Evolutionary conservation across 495 filamentous ascomycete species (phyloP).

Genomic region (Neurospora sp.): DNA sequence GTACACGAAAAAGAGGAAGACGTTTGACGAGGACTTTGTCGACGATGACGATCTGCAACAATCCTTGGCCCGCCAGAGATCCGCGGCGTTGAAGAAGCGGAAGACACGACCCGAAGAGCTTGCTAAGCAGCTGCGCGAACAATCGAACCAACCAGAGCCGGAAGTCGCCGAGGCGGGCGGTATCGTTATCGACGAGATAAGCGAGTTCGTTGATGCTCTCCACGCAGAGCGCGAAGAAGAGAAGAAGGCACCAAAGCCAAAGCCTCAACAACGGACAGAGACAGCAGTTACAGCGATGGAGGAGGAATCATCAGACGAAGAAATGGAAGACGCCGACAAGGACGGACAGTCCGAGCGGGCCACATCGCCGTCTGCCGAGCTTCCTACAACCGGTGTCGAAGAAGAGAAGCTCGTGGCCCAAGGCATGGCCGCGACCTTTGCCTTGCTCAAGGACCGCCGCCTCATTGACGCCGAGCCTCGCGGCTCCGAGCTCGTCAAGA

Average conservation of each 20-base stretch:
- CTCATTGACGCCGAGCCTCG: conserved; percentile 53
- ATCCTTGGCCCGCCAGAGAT: conserved; percentile 68
- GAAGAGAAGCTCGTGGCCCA: conserved; percentile 69
- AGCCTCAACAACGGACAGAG: conserved; percentile 28
- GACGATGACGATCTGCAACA: conserved; percentile 93
- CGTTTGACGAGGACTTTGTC: conserved; percentile 60
- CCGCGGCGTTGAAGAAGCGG: conserved; percentile 78
- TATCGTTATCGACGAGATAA: conserved; percentile 86
- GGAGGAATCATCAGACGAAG: conserved; percentile 43
- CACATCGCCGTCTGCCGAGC: conserved; percentile 12
- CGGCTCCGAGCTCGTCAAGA: conserved; percentile 52
- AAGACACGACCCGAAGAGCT: conserved; percentile 74
- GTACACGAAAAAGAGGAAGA: conserved; percentile 49
- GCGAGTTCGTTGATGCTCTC: conserved; percentile 84
- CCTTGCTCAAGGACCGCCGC: conserved; percentile 73
- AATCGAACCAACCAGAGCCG: conserved; percentile 41
- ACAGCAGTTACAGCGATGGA: conserved; percentile 37
- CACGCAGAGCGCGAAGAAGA: conserved; percentile 58
- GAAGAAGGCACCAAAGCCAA: conserved; percentile 37
- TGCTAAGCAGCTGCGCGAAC: conserved; percentile 70
- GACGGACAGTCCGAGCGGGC: conserved; percentile 43
- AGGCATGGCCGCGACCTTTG: conserved; percentile 72
- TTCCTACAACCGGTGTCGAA: conserved; percentile 64
- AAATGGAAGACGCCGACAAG: conserved; percentile 49
- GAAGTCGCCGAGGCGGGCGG: conserved; percentile 50